phyloP scores from a whole-genome alignment of 768 basidiomycete genomes.

The Mycena belliarum region DNA sequence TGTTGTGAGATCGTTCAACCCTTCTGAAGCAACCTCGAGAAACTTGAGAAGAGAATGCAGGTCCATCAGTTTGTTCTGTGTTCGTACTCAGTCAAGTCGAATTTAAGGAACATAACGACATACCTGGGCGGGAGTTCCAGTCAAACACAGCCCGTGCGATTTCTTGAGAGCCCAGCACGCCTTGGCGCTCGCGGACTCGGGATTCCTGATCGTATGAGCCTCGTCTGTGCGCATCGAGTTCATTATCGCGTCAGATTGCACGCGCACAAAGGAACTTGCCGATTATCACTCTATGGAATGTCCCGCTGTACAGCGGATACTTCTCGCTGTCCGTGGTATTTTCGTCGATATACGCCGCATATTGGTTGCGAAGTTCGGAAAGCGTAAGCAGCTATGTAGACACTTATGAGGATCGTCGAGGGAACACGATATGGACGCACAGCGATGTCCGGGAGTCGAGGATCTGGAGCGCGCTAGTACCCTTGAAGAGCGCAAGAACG shows the following conservation, averaged over 20 bases:
- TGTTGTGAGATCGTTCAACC: not conserved
- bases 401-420: not conserved
- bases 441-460: not conserved
- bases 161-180: constrained; percentile 11
- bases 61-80: constrained; percentile 1
- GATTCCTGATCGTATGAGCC: constrained; percentile 6
- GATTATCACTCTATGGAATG: not conserved
- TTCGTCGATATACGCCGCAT: not conserved
- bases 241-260: no score
- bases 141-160: not conserved
- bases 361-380: not conserved
- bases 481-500: not conserved
- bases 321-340: not conserved
- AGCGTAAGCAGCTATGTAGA: not conserved
- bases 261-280: not conserved
- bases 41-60: not conserved
- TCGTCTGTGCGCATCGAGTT: not conserved
- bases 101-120: not conserved
- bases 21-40: not conserved
- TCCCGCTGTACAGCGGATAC: not conserved
- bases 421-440: not conserved
- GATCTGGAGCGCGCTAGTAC: not conserved
- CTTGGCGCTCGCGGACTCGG: constrained; percentile 2
- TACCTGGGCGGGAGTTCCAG: constrained; percentile 10
- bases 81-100: no score